A percentile compares a stretch with the other conserved stretches of the same genome.
Conservation (phyloP, 768 basidiomycete species). For the Auriscalpium microsporum region DNA sequence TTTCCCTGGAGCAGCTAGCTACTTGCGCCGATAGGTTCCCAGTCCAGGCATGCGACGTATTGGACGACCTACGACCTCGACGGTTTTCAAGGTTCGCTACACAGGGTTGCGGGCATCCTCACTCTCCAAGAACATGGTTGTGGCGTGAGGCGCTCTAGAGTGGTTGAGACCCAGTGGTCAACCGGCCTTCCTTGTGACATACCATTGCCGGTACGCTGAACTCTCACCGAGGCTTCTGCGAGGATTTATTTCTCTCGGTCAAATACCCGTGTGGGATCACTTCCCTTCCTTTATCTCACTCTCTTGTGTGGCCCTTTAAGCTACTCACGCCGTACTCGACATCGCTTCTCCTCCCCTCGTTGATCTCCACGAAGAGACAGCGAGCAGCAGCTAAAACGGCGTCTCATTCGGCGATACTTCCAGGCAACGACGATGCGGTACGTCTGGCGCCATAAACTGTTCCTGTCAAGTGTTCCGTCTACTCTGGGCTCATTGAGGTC, state of each 20-base stretch:
- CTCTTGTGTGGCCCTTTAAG: not conserved
- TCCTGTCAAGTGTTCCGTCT: not conserved
- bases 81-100: too few relatives aligned
- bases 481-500: not conserved
- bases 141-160: not conserved
- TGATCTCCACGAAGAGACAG: too few relatives aligned
- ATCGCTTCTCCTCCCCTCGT: not conserved
- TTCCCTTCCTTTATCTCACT: not conserved
- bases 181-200: not conserved
- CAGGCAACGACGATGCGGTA: not conserved
- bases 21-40: too few relatives aligned
- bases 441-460: not conserved
- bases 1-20: too few relatives aligned
- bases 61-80: too few relatives aligned
- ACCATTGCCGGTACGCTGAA: slow-evolving; percentile 1
- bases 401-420: not conserved
- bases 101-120: too few relatives aligned
- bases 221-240: slow-evolving; percentile 9
- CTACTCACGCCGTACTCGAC: not conserved
- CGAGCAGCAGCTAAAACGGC: too few relatives aligned
- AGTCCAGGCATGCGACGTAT: too few relatives aligned
- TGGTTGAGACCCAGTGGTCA: not conserved
- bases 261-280: slow-evolving; percentile 1
- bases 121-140: too few relatives aligned
- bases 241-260: not conserved